Evolutionary conservation across 2,329 filamentous ascomycete species (phyloP), one percentile per base, ranked within the genome.

Genomic region (Fusarium sp.): DNA sequence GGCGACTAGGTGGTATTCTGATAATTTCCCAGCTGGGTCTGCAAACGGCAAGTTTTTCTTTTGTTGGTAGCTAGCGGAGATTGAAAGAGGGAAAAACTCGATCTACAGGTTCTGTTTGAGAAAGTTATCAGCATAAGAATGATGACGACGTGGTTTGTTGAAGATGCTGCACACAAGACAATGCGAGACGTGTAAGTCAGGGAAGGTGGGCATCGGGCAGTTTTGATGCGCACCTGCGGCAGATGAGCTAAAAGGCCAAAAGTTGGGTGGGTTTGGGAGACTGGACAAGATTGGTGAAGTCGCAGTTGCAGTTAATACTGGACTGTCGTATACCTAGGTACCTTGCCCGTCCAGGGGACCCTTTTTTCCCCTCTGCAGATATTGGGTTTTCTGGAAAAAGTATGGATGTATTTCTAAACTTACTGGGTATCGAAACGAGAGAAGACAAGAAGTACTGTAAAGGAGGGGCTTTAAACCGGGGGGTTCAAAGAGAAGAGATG

Each of bases 201-300:
- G 65, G 68, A 69, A 71, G 68, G 68, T 71, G 68, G 68, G 64
- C 52, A 64, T 71, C 55, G 65, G 61, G 54, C 51, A 66, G 56
- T 71, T 71, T 71, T 67, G 63, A 62, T 53, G 64, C 62, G 67
- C 58, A 63, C 68, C 54, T 69, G 60, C 57, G 57, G 65, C 60
- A 62, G 48, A 66, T 70, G 69, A 62, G 55, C 55, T 55, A 55
- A 25, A 25, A 38, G 34, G 34, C 3, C 34, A 38, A 38, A 38
- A 40, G 63, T 49, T 55, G 51, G 63, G 56, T 57, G 44, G 45
- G 45, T 47, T 62, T 62, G 58, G 62, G 63, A 7, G n/a, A 43
- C 25, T 43, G 48, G 48, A 51, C 30, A 60, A 69, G 59, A 69
- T 71, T 71, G 65, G 48, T 54, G 27, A 34, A 38, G 34, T 38